A percentile compares a stretch with the other conserved stretches of the same genome.
Conservation (phyloP, 2,329 filamentous ascomycete genomes). For the Aspergillus puulaauensis region DNA sequence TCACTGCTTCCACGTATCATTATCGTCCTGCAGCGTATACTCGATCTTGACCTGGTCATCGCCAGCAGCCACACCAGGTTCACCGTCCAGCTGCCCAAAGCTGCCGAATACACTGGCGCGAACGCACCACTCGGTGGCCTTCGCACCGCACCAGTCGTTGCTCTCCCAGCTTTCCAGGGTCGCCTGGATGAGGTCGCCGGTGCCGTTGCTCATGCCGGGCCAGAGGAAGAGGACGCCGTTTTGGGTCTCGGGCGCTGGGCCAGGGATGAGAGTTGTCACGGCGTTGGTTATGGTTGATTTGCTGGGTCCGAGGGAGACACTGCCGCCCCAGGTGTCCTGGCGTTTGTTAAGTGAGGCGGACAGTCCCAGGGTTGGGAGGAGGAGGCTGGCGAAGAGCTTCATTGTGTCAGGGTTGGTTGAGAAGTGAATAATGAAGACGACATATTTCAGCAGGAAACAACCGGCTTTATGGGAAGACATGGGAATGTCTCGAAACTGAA, state of each 20-base stretch:
- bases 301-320: constrained; percentile 38
- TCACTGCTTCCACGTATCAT: constrained; percentile 32
- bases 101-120: constrained; percentile 42
- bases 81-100: constrained; percentile 42
- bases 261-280: constrained; percentile 43
- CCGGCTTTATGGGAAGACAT: not conserved
- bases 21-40: constrained; percentile 24
- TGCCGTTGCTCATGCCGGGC: constrained; percentile 49
- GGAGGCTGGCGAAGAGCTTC: not conserved
- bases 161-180: constrained; percentile 43
- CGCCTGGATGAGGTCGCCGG: constrained; percentile 44
- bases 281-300: constrained; percentile 42
- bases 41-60: constrained; percentile 34
- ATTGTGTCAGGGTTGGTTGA: not conserved
- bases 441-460: not conserved
- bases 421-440: not conserved
- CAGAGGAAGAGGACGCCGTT: constrained; percentile 44
- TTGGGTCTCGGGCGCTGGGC: constrained; percentile 37
- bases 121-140: constrained; percentile 42
- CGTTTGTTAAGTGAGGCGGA: constrained; percentile 13
- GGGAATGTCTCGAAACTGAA: not conserved
- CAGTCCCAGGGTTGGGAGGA: not conserved
- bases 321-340: constrained; percentile 38
- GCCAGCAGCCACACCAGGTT: constrained; percentile 18
- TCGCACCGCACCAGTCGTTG: constrained; percentile 45